phyloP scores from a whole-genome alignment of 768 basidiomycete genomes.

The Phylloporus sp. region DNA sequence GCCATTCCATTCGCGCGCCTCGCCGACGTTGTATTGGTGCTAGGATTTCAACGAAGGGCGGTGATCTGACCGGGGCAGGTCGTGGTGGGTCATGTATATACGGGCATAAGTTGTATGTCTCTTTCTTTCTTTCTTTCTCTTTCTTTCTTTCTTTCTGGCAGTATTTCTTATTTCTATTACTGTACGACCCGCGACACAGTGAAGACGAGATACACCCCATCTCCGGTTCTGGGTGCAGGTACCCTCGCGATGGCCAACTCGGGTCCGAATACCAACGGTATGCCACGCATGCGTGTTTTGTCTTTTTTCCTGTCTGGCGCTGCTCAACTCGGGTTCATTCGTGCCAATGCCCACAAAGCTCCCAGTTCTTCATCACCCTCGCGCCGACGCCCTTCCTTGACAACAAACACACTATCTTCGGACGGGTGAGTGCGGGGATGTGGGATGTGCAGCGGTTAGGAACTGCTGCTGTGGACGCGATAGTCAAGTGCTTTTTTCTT shows the following conservation, averaged over 20 bases:
- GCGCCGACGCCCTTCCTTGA: conserved; percentile 81
- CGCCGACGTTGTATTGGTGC: background rate
- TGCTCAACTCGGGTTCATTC: too few relatives aligned
- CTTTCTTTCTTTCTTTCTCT: background rate
- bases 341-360: too few relatives aligned
- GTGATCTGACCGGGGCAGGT: conserved; percentile 95
- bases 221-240: conserved; percentile 90
- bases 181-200: conserved; percentile 33
- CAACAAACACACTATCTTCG: conserved; percentile 85
- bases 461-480: conserved; percentile 80
- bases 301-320: background rate
- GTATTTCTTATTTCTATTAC: too few relatives aligned
- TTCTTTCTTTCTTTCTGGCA: background rate
- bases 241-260: conserved; percentile 98
- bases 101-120: conserved; percentile 76
- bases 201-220: conserved; percentile 87
- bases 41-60: conserved; percentile 95
- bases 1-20: background rate
- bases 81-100: conserved; percentile 87
- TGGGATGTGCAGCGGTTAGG: conserved; percentile 88
- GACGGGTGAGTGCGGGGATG: conserved; percentile 88
- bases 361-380: conserved; percentile 91
- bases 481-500: too few relatives aligned
- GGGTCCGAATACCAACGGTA: conserved; percentile 87
- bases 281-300: conserved; percentile 1